These are phyloP conservation scores for Talinum fruticosum DNA, from an alignment of 148 eudicot species.

Conservation along the genomic window DNA sequence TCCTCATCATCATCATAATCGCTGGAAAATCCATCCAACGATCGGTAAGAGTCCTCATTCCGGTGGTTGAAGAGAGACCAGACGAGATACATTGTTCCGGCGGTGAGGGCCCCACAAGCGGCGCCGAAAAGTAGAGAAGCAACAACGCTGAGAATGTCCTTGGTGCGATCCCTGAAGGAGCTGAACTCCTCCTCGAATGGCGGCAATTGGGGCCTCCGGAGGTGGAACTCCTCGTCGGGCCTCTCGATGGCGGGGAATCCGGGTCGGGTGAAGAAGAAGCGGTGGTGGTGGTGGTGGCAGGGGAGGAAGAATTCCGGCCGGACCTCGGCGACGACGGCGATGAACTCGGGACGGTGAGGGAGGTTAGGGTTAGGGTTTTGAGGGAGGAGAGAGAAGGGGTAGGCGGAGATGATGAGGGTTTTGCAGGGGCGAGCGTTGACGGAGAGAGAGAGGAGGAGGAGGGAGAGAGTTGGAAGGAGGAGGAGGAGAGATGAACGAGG, in stretches of 20 bases:
- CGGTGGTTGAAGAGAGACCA: conserved; percentile 52
- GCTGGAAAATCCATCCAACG: conserved; percentile 28
- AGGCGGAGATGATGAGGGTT: conserved; percentile 51
- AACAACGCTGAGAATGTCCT: conserved; percentile 64
- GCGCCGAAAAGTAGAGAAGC: conserved; percentile 75
- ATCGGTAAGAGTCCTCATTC: conserved; percentile 28
- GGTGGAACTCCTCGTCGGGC: not conserved
- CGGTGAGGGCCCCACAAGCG: conserved; percentile 81
- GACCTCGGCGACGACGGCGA: conserved; percentile 40
- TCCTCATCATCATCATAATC: conserved; percentile 43
- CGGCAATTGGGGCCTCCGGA: not conserved
- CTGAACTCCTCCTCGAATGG: conserved; percentile 25
- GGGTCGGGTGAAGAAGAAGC: conserved; percentile 1
- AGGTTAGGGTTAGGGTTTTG: conserved; percentile 30
- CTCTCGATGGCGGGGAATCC: not conserved
- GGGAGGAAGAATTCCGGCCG: conserved; percentile 17
- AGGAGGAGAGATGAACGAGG: conserved; percentile 19
- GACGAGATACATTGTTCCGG: conserved; percentile 55
- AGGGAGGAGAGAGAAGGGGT: conserved; percentile 33
- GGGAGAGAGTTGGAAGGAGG: conserved; percentile 22
- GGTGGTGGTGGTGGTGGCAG: not conserved
- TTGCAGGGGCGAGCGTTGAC: conserved; percentile 51
- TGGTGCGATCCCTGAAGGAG: conserved; percentile 50
- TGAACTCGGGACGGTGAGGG: conserved; percentile 26
- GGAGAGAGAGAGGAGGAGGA: conserved; percentile 28